Conservation (phyloP, 2,329 filamentous ascomycete genomes). For the Fusarium mangiferae region DNA sequence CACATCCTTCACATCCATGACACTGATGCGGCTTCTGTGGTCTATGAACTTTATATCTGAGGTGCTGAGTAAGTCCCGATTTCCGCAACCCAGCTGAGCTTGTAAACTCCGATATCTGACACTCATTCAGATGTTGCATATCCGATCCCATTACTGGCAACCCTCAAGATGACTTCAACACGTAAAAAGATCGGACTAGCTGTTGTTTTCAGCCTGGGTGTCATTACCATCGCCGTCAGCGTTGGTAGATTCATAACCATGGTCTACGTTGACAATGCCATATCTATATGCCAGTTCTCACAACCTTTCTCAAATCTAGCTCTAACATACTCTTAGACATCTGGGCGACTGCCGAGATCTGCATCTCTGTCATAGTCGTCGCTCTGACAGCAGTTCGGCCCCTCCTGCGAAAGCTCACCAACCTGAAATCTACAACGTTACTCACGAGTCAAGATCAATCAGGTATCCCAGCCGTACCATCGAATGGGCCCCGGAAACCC, state of each 20-base stretch:
- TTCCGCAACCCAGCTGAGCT: neutral
- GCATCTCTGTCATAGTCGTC: constrained; percentile 8
- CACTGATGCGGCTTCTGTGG: constrained; percentile 8
- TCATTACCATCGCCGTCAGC: constrained; percentile 1
- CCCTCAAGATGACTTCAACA: neutral
- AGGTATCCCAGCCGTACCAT: fast-evolving
- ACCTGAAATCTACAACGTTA: neutral
- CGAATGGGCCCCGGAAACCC: fast-evolving
- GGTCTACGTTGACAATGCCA: constrained; percentile 2
- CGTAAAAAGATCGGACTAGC: neutral
- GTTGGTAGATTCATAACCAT: constrained; percentile 6
- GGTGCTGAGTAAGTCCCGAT: neutral
- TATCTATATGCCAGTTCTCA: neutral
- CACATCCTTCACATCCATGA: neutral
- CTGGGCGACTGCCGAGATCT: constrained; percentile 13
- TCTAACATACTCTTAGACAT: neutral
- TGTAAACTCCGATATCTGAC: neutral
- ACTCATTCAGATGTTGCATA: neutral
- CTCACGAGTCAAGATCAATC: neutral
- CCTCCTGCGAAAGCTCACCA: neutral
- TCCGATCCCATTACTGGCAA: neutral
- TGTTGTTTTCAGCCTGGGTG: neutral
- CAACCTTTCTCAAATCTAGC: too few species aligned
- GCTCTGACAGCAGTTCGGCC: neutral
- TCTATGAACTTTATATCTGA: constrained; percentile 5